Evolutionary conservation across 176 grass and related monocot species (phyloP).

Genomic region (Pharus latifolius): DNA sequence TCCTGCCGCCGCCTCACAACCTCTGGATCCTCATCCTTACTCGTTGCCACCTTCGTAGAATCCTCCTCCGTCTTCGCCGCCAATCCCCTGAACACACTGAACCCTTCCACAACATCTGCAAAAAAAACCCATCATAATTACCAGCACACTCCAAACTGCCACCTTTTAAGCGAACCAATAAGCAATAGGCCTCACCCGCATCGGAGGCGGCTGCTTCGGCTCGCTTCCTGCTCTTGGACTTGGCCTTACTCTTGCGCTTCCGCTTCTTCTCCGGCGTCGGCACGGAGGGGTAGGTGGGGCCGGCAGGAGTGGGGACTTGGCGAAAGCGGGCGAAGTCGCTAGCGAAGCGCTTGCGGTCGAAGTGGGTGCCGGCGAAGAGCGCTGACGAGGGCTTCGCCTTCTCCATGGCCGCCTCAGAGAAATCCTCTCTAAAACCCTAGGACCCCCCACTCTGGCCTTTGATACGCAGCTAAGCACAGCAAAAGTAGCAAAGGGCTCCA

Average conservation of each 20-base stretch:
- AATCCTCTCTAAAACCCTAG: conserved; percentile 30
- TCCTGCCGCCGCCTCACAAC: conserved; percentile 43
- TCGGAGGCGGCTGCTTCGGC: conserved; percentile 7
- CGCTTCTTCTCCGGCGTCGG: conserved; percentile 44
- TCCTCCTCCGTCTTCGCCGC: not conserved
- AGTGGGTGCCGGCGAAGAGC: conserved; percentile 69
- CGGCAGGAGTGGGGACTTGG: not conserved
- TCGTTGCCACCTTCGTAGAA: conserved; percentile 1
- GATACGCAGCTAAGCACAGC: too few species aligned
- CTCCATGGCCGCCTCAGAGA: conserved; percentile 24
- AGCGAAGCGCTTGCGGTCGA: conserved; percentile 71
- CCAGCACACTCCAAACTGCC: not conserved
- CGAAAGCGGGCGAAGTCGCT: conserved; percentile 54
- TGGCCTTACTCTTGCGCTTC: conserved; percentile 46
- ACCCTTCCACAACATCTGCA: conserved; percentile 58
- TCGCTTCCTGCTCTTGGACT: conserved; percentile 41
- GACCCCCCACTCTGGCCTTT: not conserved
- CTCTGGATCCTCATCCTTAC: conserved; percentile 19
- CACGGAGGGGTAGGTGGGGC: not conserved
- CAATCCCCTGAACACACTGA: conserved; percentile 71
- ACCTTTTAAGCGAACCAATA: not conserved
- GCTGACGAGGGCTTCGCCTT: conserved; percentile 47
- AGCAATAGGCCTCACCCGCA: not conserved
- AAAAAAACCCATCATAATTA: conserved; percentile 6
- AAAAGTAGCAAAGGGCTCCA: too few species aligned